Conservation (phyloP, 2,329 filamentous ascomycete species). For the Alternaria sp. region DNA sequence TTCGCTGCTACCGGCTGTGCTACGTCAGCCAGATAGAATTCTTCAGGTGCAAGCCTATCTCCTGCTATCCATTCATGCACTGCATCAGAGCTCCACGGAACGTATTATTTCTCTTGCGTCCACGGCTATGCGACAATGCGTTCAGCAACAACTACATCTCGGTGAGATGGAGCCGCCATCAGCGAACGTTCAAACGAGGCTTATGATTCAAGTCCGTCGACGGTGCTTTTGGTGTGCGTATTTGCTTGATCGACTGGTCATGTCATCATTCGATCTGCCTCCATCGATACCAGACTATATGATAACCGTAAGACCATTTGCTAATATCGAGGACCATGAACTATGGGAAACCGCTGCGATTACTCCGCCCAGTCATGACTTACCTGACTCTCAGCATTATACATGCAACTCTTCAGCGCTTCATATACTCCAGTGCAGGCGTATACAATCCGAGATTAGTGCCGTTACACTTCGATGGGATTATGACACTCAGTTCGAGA, state of each 20-base stretch:
- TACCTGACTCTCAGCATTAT: slow-evolving; percentile 21
- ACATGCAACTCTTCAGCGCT: slow-evolving; percentile 27
- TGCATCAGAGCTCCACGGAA: slow-evolving; percentile 32
- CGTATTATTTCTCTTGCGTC: slow-evolving; percentile 29
- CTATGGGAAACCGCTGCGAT: slow-evolving; percentile 16
- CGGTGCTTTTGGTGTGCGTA: slow-evolving; percentile 35
- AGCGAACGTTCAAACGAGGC: slow-evolving; percentile 1
- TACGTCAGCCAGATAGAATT: slow-evolving; percentile 22
- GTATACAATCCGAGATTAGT: slow-evolving; percentile 31
- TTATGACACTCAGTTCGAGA: slow-evolving; percentile 22
- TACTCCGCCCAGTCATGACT: slow-evolving; percentile 14
- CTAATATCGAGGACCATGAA: slow-evolving; percentile 28
- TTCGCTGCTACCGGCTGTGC: slow-evolving; percentile 22
- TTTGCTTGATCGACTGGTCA: slow-evolving; percentile 28
- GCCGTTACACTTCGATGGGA: slow-evolving; percentile 28
- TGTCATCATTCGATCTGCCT: slow-evolving; percentile 28
- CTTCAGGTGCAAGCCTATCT: slow-evolving; percentile 32
- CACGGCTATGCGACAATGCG: slow-evolving; percentile 29
- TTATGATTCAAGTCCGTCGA: slow-evolving; percentile 24
- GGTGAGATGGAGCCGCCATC: slow-evolving; percentile 23
- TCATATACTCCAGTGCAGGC: slow-evolving; percentile 31
- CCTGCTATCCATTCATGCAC: slow-evolving; percentile 26
- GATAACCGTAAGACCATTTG: slow-evolving; percentile 26
- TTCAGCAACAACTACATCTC: slow-evolving; percentile 30
- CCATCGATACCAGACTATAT: slow-evolving; percentile 26